Conservation (phyloP, 345 rosid species). For the Dipteronia sinensis region DNA sequence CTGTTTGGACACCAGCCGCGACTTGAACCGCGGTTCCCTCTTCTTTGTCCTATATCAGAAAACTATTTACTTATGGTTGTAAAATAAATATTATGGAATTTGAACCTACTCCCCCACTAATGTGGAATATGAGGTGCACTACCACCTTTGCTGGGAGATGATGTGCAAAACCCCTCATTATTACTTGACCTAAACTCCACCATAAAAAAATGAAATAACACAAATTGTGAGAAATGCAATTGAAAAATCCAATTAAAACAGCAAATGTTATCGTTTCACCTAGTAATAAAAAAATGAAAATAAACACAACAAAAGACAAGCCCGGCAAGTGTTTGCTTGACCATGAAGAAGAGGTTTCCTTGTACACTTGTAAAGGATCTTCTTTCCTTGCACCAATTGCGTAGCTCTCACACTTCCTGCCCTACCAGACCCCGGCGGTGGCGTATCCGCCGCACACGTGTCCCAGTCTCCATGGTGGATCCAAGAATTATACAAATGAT, state of each 20-base stretch:
- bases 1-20: no score
- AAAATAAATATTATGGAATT: no score
- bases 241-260: background rate
- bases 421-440: background rate
- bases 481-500: background rate
- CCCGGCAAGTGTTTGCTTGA: conserved; percentile 25
- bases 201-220: background rate
- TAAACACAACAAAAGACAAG: background rate
- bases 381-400: conserved; percentile 43
- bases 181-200: background rate
- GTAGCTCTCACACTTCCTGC: conserved; percentile 14
- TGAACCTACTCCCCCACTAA: no score
- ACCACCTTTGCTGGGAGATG: no score
- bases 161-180: no score
- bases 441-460: background rate
- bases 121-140: no score
- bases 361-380: conserved; percentile 43
- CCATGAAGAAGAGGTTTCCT: conserved; percentile 27
- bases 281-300: background rate
- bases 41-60: no score
- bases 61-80: no score
- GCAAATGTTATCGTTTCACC: background rate
- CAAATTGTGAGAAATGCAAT: background rate
- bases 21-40: no score
- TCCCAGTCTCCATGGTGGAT: background rate